phyloP scores from a whole-genome alignment of 2,329 filamentous ascomycete genomes.

The Penicillium sp. region DNA sequence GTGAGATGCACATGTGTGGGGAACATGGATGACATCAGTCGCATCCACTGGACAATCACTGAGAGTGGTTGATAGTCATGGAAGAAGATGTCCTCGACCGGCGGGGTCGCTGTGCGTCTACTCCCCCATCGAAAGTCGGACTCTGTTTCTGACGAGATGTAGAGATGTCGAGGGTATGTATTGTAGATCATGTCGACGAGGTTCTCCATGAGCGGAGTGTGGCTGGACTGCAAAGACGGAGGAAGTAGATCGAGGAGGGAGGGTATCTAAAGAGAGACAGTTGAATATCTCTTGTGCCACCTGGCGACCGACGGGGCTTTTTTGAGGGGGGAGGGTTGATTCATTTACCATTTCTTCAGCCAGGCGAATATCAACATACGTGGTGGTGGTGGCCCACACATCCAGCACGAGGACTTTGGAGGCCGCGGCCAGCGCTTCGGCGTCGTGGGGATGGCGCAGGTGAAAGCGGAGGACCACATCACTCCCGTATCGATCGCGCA shows the following conservation, averaged over 20 bases:
- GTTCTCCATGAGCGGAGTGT: slow-evolving; percentile 72
- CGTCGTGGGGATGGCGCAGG: slow-evolving; percentile 62
- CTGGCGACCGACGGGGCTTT: neutral
- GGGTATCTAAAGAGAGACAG: slow-evolving; percentile 47
- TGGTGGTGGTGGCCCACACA: slow-evolving; percentile 76
- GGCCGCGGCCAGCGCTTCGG: slow-evolving; percentile 64
- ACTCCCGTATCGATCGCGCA: slow-evolving; percentile 58
- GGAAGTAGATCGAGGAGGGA: slow-evolving; percentile 75
- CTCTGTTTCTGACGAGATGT: slow-evolving; percentile 22
- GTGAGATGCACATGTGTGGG: slow-evolving; percentile 68
- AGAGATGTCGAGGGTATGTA: slow-evolving; percentile 57
- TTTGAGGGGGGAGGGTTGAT: neutral
- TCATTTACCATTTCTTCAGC: slow-evolving; percentile 63
- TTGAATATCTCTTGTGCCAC: neutral
- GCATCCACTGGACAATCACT: slow-evolving; percentile 87
- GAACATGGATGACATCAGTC: slow-evolving; percentile 82
- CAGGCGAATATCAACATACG: slow-evolving; percentile 80
- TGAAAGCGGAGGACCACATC: slow-evolving; percentile 90
- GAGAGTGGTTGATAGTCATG: slow-evolving; percentile 82
- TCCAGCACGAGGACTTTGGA: slow-evolving; percentile 73
- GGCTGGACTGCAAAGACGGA: slow-evolving; percentile 61
- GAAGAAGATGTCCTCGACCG: slow-evolving; percentile 69
- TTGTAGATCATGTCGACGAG: slow-evolving; percentile 70
- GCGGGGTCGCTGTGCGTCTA: slow-evolving; percentile 28
- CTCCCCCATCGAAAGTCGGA: slow-evolving; percentile 26